A percentile compares a stretch with the other conserved stretches of the same genome.
phyloP scores from a whole-genome alignment of 164 flowering plant genomes.

The Saururus chinensis region DNA sequence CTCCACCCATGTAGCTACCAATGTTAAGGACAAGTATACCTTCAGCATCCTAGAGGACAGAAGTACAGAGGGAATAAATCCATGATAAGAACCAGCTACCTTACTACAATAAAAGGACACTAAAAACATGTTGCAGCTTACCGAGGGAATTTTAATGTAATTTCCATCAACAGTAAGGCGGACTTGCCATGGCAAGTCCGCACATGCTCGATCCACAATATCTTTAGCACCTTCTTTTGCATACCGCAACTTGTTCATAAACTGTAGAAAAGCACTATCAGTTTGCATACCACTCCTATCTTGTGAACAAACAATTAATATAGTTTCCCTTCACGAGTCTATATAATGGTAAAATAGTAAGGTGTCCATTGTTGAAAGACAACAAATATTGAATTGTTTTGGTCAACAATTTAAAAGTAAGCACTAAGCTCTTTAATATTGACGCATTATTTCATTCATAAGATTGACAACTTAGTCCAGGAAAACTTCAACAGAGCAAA shows the following conservation, averaged over 20 bases:
- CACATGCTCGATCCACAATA: constrained; percentile 73
- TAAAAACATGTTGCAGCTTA: constrained; percentile 7
- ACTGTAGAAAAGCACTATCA: constrained; percentile 25
- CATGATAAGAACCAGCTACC: not conserved
- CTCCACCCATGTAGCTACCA: constrained; percentile 79
- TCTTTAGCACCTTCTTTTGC: constrained; percentile 78
- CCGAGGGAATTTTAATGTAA: constrained; percentile 51
- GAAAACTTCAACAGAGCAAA: not conserved
- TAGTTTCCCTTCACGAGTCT: no score
- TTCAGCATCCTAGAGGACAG: constrained; percentile 45
- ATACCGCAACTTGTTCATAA: constrained; percentile 66
- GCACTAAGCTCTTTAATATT: not conserved
- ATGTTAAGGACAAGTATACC: constrained; percentile 70
- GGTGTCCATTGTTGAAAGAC: no score
- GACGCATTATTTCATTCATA: not conserved
- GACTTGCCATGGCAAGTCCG: constrained; percentile 69
- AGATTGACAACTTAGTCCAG: no score
- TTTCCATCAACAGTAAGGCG: constrained; percentile 72
- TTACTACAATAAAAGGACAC: not conserved
- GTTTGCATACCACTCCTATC: not conserved
- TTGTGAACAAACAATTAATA: no score
- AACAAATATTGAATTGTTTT: no score
- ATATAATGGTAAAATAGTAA: no score
- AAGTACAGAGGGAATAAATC: not conserved
- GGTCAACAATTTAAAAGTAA: no score